Conservation (phyloP, 768 basidiomycete species). For the Termitomyces sp. region DNA sequence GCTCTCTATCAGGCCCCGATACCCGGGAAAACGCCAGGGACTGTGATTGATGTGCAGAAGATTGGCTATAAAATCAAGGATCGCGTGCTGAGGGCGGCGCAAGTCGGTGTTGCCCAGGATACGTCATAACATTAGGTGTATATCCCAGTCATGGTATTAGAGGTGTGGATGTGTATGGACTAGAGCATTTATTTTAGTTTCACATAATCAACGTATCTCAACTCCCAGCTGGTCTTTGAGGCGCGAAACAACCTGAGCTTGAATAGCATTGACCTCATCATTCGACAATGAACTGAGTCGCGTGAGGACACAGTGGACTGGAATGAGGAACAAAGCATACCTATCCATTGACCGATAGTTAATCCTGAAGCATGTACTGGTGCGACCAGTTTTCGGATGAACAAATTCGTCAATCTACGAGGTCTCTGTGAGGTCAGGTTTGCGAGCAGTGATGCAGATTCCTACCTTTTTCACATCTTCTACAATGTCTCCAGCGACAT, state of each 20-base stretch:
- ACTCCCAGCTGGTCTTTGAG: constrained; percentile 68
- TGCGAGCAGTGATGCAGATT: not conserved
- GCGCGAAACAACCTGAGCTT: constrained; percentile 55
- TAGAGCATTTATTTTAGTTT: constrained; percentile 23
- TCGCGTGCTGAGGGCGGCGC: constrained; percentile 88
- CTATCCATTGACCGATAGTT: constrained; percentile 98
- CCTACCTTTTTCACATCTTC: constrained; percentile 86
- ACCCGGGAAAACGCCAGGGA: constrained; percentile 86
- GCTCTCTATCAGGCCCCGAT: constrained; percentile 92
- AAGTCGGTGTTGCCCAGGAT: constrained; percentile 93
- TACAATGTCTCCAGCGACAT: constrained; percentile 87
- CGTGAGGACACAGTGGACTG: constrained; percentile 1
- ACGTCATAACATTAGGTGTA: constrained; percentile 31
- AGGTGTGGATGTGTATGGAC: constrained; percentile 18
- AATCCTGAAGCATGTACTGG: constrained; percentile 85
- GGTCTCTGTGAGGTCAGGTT: not conserved
- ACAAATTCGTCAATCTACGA: constrained; percentile 85
- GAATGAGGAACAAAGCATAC: constrained; percentile 34
- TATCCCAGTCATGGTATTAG: constrained; percentile 18
- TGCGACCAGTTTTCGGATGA: constrained; percentile 82
- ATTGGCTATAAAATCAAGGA: constrained; percentile 93
- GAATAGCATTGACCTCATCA: constrained; percentile 84
- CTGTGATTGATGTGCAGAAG: constrained; percentile 89
- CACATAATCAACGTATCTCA: constrained; percentile 71
- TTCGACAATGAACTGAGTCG: constrained; percentile 75